Evolutionary conservation across 2,329 filamentous ascomycete genomes (phyloP), one percentile per base, ranked within the genome.

Genomic region (Hypoxylon sp.): DNA sequence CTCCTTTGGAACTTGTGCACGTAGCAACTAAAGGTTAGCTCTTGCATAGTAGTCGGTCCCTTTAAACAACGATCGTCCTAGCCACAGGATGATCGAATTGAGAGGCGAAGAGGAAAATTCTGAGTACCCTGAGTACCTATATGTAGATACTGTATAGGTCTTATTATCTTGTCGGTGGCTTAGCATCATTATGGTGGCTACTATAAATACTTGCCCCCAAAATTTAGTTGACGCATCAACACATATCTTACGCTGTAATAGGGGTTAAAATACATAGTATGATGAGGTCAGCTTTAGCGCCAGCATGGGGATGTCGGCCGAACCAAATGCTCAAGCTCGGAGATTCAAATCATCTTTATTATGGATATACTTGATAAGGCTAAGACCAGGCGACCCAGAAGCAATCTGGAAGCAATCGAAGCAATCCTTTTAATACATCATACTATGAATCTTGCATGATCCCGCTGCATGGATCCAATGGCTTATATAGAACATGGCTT

Each of bases 121-220:
- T 13, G 30, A 25, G 52, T 9, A 56, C 30, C 3, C 28, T 7
- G 49, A 21, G 23, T 32, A 48, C 23, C 30, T 48, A 36, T 28
- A 59, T 43, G 34, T 32, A 30, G 30, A 46, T 34, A 45, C 38
- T 56, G 49, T 25, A 34, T 38, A 59, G 56, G 58, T 52, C 48
- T 51, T 36, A 23, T 58, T 34, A 28, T 60, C 56, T 23, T 63
- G 32, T 60, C 34, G 23, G 43, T 55, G 23, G 59, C 60, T 67
- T 56, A 69, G 52, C 45, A 50, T 11, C 30, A 25, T 64, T 58
- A 56, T 25, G 60, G 63, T 61, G 57, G 67, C 57, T 69, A 53
- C 67, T 69, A 69, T 69, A 69, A 69, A 69, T 69, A 69, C 48
- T 14, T 25, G 14, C 48, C 30, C 58, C 51, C 34, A 52, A 61